These are phyloP conservation scores for Linnemannia hyalina DNA, from an alignment of 192 early-diverging fungal genomes.

Conservation along the genomic window DNA sequence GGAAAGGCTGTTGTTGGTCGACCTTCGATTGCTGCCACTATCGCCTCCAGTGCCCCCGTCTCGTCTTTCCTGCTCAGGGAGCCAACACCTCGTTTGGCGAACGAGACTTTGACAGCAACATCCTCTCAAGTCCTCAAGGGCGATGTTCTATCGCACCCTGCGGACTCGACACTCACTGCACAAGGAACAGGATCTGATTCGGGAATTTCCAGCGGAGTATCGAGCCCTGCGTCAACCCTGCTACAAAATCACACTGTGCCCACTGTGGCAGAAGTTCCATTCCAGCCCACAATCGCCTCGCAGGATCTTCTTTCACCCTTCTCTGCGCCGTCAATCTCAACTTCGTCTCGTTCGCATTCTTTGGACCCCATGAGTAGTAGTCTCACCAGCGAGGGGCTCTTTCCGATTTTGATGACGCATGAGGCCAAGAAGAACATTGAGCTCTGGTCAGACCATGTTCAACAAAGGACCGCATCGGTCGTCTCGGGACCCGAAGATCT, in stretches of 20 bases:
- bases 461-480: neutral
- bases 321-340: neutral
- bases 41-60: neutral
- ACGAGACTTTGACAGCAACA: neutral
- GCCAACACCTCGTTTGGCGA: neutral
- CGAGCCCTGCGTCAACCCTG: conserved; percentile 5
- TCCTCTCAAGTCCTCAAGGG: neutral
- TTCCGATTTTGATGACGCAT: conserved; percentile 1
- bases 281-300: neutral
- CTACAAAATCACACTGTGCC: neutral
- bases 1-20: neutral
- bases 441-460: conserved; percentile 13
- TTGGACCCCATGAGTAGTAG: conserved; percentile 24
- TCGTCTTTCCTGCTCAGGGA: neutral
- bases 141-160: neutral
- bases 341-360: neutral
- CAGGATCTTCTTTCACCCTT: conserved; percentile 1
- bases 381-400: conserved; percentile 13
- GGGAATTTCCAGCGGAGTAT: conserved; percentile 17
- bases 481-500: neutral
- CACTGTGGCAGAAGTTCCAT: neutral
- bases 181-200: conserved; percentile 11
- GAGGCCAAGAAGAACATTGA: conserved; percentile 21
- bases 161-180: neutral
- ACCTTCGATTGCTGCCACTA: neutral